Evolutionary conservation across 192 early-diverging fungal species (phyloP), one percentile per base, ranked within the genome.

Genomic region (Obelidium mucronatum): DNA sequence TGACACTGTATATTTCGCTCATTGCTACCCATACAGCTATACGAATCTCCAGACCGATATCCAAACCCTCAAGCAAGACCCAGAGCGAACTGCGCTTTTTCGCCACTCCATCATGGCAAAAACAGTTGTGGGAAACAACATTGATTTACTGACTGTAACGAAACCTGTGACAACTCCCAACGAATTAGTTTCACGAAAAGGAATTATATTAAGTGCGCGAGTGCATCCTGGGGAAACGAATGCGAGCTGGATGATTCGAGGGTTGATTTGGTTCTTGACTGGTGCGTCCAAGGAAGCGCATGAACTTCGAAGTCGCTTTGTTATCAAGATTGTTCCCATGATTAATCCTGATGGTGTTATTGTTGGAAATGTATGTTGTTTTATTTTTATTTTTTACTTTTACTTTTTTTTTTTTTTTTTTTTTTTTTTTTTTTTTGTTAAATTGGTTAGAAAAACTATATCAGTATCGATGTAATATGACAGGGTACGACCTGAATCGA

Each of bases 21-120:
- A 85, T 65, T 83, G 82, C 70, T 82, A 72, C 74, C 84, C 84
- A 15, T 85, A 84, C 67, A 79, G 82, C 1, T 85, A 85, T 68
- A 75, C 82, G 15, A 70, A 76, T 37, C 63, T 81, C 39, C 84
- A 85, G 65, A 56, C 31, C 54, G 85, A 81, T 40, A 30, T 78
- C 11, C 42, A 44, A 19, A 24, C 33, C 26, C 67, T 85, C 0
- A 81, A 79, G 59, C 51, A 33, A 40, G 61, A 81, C 54, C 59
- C 78, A 28, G 31, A 15, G 19, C 54, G 72, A 1, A 24, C 61
- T 0, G 24, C 56, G 13, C 39, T 69, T 24, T 70, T 85, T 36
- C 75, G 73, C 17, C 84, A 85, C 54, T 58, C 75, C 5, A 73
- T 85, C 2, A 37, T 85, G 3, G 79, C 83, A 0, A 76, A 83